Conservation (phyloP, 78 protist genomes). For the Guillardia theta region DNA sequence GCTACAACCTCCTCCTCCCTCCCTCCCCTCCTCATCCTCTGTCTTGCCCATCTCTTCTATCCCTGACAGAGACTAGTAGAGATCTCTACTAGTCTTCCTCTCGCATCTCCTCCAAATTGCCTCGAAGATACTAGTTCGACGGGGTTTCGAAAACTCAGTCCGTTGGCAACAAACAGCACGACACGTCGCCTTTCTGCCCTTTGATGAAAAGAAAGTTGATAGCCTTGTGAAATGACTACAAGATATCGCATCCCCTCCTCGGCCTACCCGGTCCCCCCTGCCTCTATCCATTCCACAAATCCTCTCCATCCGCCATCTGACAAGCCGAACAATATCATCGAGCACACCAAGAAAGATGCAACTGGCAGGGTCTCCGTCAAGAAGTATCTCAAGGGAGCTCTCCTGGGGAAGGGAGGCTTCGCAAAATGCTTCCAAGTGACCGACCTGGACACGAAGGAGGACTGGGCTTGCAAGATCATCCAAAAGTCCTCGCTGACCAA, state of each 20-base stretch:
- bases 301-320: not conserved
- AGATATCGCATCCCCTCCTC: not conserved
- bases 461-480: slow-evolving; percentile 87
- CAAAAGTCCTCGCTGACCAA: slow-evolving; percentile 75
- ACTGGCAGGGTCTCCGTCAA: not conserved
- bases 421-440: slow-evolving; percentile 83
- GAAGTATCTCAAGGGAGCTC: not conserved
- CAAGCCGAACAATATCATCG: not conserved
- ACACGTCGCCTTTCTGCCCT: not conserved
- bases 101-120: too few species aligned
- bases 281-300: not conserved
- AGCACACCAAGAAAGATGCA: not conserved
- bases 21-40: too few species aligned
- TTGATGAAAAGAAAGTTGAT: not conserved
- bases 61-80: too few species aligned
- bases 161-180: too few species aligned
- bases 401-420: slow-evolving; percentile 86
- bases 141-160: too few species aligned
- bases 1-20: too few species aligned
- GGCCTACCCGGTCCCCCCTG: not conserved
- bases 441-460: slow-evolving; percentile 60
- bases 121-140: too few species aligned
- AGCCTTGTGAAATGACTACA: not conserved
- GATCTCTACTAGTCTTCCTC: too few species aligned
- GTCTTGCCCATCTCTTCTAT: too few species aligned